Evolutionary conservation across 306 rosid genomes (phyloP), one percentile per base, ranked within the genome.

Genomic region (Argentina anserina): DNA sequence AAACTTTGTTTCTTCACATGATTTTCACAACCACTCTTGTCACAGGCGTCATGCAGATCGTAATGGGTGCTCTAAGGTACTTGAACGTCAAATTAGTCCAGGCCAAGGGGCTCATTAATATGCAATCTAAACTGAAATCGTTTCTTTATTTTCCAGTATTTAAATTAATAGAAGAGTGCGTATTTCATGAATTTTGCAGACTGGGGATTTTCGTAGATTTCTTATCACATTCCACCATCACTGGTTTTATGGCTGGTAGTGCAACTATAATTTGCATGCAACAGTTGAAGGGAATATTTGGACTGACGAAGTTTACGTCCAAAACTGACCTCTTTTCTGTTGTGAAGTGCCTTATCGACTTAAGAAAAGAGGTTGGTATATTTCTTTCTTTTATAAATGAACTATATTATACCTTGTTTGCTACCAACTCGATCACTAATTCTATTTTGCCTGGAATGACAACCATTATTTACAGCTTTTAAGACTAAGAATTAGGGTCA

Each of bases 211-310:
- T 93, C 63, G 97, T 93, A 67, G 98, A 93, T 80, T 93, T 93
- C 82, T 86, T 93, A 73, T 90, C 98, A 3, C 97, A 90, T 83
- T 84, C 98, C 20, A 90, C 98, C 47, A 90, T 93, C 62, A 80
- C 87, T 45, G 98, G 97, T 14, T 93, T 93, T 71, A 90, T 93
- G 97, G 89, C 86, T 71, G 98, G 98, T 1, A 93, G 97, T 1
- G 93, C 98, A 18, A 45, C 78, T 3, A 81, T 90, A 36, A 90
- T 93, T 20, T 83, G 72, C 77, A 78, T 86, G 21, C 90, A 87
- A 74, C 98, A 93, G 65, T 67, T 93, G 2, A 93, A 86, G 82
- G 96, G 97, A 25, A 9, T 93, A 0, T 75, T 93, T 33, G 97
- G 97, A 17, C 25, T 93, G 84, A 76, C 17, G 25, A 82, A 65